These are phyloP conservation scores for Lactarius psammicola DNA, from an alignment of 768 basidiomycete genomes.

Conservation along the genomic window DNA sequence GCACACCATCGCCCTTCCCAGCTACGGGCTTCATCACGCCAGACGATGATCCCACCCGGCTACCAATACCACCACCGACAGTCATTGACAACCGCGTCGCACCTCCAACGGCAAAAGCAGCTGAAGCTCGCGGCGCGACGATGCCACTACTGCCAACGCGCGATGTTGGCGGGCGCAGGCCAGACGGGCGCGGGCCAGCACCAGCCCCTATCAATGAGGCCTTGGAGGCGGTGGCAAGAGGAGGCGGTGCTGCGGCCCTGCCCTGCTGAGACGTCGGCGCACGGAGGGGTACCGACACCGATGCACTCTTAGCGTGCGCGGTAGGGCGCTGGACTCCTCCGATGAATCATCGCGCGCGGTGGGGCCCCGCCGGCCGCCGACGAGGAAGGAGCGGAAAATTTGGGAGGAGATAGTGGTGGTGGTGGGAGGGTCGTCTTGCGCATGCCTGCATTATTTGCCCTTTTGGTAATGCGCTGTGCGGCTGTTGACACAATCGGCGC, in stretches of 20 bases:
- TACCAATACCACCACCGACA: neutral
- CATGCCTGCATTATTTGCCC: neutral
- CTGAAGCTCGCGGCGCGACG: neutral
- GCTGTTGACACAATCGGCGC: neutral
- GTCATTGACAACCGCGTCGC: neutral
- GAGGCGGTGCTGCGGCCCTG: neutral
- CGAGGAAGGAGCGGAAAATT: conserved; percentile 1
- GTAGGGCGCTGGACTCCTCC: conserved; percentile 20
- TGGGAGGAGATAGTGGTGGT: neutral
- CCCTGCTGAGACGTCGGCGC: neutral
- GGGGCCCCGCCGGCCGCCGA: neutral
- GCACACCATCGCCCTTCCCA: neutral
- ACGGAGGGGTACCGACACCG: neutral
- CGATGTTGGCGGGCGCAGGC: conserved; percentile 15
- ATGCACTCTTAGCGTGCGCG: neutral
- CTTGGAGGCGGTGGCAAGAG: neutral
- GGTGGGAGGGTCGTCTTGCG: neutral
- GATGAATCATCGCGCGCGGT: conserved; percentile 2
- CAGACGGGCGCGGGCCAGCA: conserved; percentile 7
- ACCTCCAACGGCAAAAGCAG: neutral
- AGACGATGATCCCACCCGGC: conserved; percentile 3
- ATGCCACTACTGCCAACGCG: neutral
- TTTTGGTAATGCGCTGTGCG: conserved; percentile 5
- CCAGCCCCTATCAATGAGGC: neutral
- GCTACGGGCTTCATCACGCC: neutral